A percentile compares a stretch with the other conserved stretches of the same genome.
Conservation (phyloP, 192 early-diverging fungal species). For the Radiomyces spectabilis region DNA sequence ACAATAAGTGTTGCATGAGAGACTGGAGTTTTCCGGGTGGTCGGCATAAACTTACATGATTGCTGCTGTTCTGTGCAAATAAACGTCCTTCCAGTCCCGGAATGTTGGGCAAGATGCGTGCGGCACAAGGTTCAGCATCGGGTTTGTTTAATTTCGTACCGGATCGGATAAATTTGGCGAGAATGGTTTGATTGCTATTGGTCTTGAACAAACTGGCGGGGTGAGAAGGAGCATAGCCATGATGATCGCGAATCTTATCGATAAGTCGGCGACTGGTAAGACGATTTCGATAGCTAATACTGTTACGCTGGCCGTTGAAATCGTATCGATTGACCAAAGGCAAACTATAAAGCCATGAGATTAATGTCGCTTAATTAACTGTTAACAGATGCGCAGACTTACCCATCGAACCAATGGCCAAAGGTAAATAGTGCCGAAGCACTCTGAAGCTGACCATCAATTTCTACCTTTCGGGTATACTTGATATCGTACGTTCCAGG, state of each 20-base stretch:
- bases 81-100: slow-evolving; percentile 59
- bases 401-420: slow-evolving; percentile 72
- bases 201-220: slow-evolving; percentile 64
- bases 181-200: slow-evolving; percentile 63
- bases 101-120: slow-evolving; percentile 46
- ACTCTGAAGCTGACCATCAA: slow-evolving; percentile 54
- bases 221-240: slow-evolving; percentile 61
- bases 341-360: slow-evolving; percentile 39
- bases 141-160: slow-evolving; percentile 46
- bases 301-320: slow-evolving; percentile 47
- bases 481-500: slow-evolving; percentile 61
- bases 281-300: slow-evolving; percentile 53
- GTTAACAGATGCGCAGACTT: not conserved
- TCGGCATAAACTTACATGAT: slow-evolving; percentile 38
- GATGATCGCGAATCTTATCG: slow-evolving; percentile 58
- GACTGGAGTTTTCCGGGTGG: no score
- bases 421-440: slow-evolving; percentile 58
- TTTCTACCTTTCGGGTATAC: slow-evolving; percentile 52
- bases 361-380: no score
- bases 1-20: no score
- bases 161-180: slow-evolving; percentile 51
- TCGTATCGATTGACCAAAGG: slow-evolving; percentile 63
- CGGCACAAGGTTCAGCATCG: slow-evolving; percentile 60
- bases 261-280: slow-evolving; percentile 52
- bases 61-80: slow-evolving; percentile 62